A percentile compares a stretch with the other conserved stretches of the same genome.
phyloP scores from a whole-genome alignment of 768 basidiomycete species.

The Jaapia argillacea region DNA sequence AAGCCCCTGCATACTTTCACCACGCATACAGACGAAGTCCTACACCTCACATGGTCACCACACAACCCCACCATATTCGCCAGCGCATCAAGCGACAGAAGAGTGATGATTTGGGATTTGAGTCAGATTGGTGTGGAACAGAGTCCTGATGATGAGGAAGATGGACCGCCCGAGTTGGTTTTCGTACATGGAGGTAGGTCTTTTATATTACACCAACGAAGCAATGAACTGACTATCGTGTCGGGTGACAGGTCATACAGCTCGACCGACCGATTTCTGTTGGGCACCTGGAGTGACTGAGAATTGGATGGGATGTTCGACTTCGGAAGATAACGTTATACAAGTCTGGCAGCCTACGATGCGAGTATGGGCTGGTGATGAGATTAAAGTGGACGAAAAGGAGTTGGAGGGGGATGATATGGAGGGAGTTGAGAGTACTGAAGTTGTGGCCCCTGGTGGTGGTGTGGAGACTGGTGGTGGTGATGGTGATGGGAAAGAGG shows the following conservation, averaged over 20 bases:
- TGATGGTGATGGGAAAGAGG: not conserved
- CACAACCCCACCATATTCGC: constrained; percentile 89
- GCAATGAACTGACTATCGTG: too few relatives aligned
- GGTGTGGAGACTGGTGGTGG: not conserved
- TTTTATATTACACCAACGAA: too few relatives aligned
- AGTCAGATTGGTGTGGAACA: constrained; percentile 89
- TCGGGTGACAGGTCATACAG: constrained; percentile 67
- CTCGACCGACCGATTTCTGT: constrained; percentile 86
- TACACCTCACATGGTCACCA: constrained; percentile 93
- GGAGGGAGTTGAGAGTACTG: constrained; percentile 55
- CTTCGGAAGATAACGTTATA: constrained; percentile 94
- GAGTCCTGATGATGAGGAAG: constrained; percentile 96
- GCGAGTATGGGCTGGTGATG: constrained; percentile 89
- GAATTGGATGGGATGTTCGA: constrained; percentile 76
- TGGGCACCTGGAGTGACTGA: constrained; percentile 85
- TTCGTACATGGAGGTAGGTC: constrained; percentile 88
- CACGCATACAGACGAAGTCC: constrained; percentile 89
- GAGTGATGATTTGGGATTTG: constrained; percentile 94
- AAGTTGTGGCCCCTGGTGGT: constrained; percentile 10
- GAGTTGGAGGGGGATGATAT: constrained; percentile 77
- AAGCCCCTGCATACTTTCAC: constrained; percentile 85
- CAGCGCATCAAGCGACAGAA: constrained; percentile 86
- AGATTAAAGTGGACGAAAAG: constrained; percentile 73
- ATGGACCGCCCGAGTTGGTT: constrained; percentile 92
- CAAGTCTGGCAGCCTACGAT: constrained; percentile 98